Percentiles rank a stretch among this genome's conserved stretches.
Evolutionary conservation across 2,329 filamentous ascomycete species (phyloP).

Genomic region (Fusarium virguliforme): DNA sequence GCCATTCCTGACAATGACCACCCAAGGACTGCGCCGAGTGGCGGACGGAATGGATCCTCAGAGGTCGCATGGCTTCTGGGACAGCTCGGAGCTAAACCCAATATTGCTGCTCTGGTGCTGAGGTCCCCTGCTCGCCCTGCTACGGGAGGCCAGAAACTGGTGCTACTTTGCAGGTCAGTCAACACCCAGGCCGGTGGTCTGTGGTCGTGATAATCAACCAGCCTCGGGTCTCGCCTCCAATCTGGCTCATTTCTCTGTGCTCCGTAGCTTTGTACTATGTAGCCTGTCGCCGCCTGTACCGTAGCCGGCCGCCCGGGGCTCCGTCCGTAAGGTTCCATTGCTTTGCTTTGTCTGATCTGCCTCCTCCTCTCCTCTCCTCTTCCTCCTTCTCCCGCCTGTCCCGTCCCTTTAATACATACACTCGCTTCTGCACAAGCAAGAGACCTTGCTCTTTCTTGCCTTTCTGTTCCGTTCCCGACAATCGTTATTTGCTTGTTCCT

Average conservation of each 20-base stretch:
- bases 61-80: slow-evolving; percentile 36
- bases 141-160: slow-evolving; percentile 34
- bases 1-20: slow-evolving; percentile 34
- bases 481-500: slow-evolving; percentile 28
- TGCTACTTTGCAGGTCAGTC: slow-evolving; percentile 30
- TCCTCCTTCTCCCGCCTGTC: slow-evolving; percentile 31
- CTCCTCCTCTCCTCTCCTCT: slow-evolving; percentile 32
- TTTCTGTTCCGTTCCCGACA: slow-evolving; percentile 29
- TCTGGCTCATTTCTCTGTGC: slow-evolving; percentile 48
- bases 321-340: slow-evolving; percentile 9
- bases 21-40: slow-evolving; percentile 46
- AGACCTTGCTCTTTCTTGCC: slow-evolving; percentile 1
- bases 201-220: slow-evolving; percentile 49
- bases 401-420: slow-evolving; percentile 22
- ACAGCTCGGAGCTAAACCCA: slow-evolving; percentile 45
- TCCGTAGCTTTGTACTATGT: slow-evolving; percentile 23
- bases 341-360: slow-evolving; percentile 15
- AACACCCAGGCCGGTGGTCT: slow-evolving; percentile 13
- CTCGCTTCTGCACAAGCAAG: slow-evolving; percentile 30
- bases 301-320: slow-evolving; percentile 21
- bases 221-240: slow-evolving; percentile 48
- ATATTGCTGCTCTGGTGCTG: slow-evolving; percentile 40
- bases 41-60: slow-evolving; percentile 42
- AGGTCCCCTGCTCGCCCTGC: slow-evolving; percentile 34
- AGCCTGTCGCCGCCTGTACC: slow-evolving; percentile 16